Base-by-base conservation (phyloP, 306 rosid species). In the Vachellia pachyceras region DNA sequence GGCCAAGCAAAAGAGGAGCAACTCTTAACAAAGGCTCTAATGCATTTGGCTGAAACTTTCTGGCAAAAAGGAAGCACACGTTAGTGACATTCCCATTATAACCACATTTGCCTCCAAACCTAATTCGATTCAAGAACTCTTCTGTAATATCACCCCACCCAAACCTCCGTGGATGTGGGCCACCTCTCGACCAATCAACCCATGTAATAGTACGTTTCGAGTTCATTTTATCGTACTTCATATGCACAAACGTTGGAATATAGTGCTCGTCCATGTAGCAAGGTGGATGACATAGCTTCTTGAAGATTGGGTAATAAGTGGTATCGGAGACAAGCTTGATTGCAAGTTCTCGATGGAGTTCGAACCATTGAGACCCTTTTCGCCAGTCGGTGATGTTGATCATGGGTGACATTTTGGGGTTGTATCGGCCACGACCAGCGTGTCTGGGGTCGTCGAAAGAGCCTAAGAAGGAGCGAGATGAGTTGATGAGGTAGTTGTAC, bases 321-420 rank as follows among this genome's bases (percentile, higher is more conserved):
- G 54, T 66, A 73, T 92, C 94, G 0, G 88, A 84, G 2, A 90
- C 86, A 9, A 92, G 74, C 46, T 57, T 80, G 52, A 82, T 2
- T 41, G 92, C 94, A 3, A 92, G 87, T 0, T 90, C 82, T 0
- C 90, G 84, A 58, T 84, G 82, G 15, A 92, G 36, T 76, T 90
- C 93, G 63, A 92, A 89, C 94, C 94, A 92, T 33, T 92, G 97
- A 36, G 91, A 83, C 23, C 94, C 92, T 49, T 92, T 92, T 49
- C 92, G 63, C 91, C 94, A 92, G 13, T 92, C 8, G 29, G 89
- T 79, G 79, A 87, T 65, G 80, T 89, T 86, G 18, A 90, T 80
- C 3, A 3, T 11, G 3, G 93, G 93, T 23, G 55, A 67, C 93
- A 90, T 90, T 41, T 73, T 55, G 8, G 72, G 86, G 50, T 73